These are phyloP conservation scores for Tripterygium wilfordii DNA, from an alignment of 177 flowering plant genomes.

Conservation along the genomic window DNA sequence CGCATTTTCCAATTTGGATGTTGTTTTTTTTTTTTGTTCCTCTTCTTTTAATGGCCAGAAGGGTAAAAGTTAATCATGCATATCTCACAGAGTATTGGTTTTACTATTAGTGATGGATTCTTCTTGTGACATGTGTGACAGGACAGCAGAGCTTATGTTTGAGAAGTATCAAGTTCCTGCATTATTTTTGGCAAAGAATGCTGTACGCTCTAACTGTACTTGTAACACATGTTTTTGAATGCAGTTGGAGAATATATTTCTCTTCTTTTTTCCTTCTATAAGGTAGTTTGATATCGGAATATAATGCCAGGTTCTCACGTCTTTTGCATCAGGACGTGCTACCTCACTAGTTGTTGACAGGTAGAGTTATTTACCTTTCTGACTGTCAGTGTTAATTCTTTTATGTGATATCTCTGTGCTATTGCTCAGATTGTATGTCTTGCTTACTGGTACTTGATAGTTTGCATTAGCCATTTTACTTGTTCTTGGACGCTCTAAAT, in stretches of 20 bases:
- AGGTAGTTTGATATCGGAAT: neutral
- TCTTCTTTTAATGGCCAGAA: neutral
- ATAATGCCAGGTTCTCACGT: slow-evolving; percentile 74
- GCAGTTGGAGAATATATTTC: neutral
- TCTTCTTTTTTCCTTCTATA: neutral
- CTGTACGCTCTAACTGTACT: slow-evolving; percentile 45
- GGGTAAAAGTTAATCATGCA: too few species aligned
- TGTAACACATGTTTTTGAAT: neutral
- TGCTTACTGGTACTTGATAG: neutral
- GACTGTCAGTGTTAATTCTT: too few species aligned
- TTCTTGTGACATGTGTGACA: slow-evolving; percentile 25
- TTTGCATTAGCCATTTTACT: neutral
- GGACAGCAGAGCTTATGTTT: slow-evolving; percentile 96
- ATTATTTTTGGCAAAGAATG: slow-evolving; percentile 93
- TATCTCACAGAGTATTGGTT: too few species aligned
- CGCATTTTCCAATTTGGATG: too few species aligned
- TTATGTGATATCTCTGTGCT: too few species aligned
- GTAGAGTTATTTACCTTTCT: slow-evolving; percentile 28
- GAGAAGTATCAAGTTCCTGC: slow-evolving; percentile 97
- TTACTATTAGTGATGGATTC: slow-evolving; percentile 2
- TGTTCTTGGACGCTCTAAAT: too few species aligned
- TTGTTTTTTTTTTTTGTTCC: neutral
- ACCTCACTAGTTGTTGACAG: slow-evolving; percentile 95
- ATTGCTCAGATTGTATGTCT: too few species aligned
- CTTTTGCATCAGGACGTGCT: slow-evolving; percentile 98